Percentiles rank a stretch among this genome's conserved stretches.
phyloP scores from a whole-genome alignment of 331 rosid species.

The Ulmus americana region DNA sequence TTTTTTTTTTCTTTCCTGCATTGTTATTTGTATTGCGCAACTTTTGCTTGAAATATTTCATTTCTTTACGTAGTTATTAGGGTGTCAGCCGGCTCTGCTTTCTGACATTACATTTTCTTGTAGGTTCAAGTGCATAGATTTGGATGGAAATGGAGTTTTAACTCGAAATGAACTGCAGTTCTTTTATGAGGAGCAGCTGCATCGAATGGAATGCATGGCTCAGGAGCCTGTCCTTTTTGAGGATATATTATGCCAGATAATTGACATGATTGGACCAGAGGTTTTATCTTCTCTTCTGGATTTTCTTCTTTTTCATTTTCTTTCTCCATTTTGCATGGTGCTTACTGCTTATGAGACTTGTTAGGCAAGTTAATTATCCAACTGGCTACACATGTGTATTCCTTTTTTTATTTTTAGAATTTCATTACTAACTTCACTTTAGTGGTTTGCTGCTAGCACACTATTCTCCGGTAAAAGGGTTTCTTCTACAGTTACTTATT shows the following conservation, averaged over 20 bases:
- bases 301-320: slow-evolving; percentile 20
- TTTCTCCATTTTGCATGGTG: slow-evolving; percentile 18
- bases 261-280: slow-evolving; percentile 95
- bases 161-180: slow-evolving; percentile 92
- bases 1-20: neutral
- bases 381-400: neutral
- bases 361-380: neutral
- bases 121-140: slow-evolving; percentile 98
- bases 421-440: neutral
- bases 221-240: slow-evolving; percentile 98
- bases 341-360: neutral
- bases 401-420: neutral
- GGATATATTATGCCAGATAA: slow-evolving; percentile 92
- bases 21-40: too few species aligned
- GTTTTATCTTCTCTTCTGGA: slow-evolving; percentile 40
- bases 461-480: neutral
- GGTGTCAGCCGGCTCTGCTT: slow-evolving; percentile 9
- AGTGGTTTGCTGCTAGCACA: slow-evolving; percentile 1
- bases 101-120: slow-evolving; percentile 23
- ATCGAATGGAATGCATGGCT: slow-evolving; percentile 99
- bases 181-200: slow-evolving; percentile 98
- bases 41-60: neutral
- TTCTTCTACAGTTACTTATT: neutral
- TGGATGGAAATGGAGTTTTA: slow-evolving; percentile 89
- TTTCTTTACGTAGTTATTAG: slow-evolving; percentile 12